Conservation (phyloP, 768 basidiomycete species). For the Phanerochaete carnosa region DNA sequence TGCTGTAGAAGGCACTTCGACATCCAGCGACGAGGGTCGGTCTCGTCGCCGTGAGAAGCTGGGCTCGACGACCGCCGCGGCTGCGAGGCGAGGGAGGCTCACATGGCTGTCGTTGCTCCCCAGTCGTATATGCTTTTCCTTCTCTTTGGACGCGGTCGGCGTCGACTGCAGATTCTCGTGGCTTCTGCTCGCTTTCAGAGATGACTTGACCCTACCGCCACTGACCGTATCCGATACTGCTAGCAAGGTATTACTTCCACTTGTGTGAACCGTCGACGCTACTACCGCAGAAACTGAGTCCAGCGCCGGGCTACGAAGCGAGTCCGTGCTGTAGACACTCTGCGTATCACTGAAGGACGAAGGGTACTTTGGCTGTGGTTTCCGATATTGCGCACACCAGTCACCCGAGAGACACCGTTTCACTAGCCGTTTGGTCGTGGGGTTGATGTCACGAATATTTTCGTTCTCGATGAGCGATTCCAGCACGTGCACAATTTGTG, state of each 20-base stretch:
- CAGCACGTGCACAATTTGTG: conserved; percentile 81
- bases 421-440: conserved; percentile 89
- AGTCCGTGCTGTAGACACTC: conserved; percentile 8
- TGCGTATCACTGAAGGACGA: conserved; percentile 12
- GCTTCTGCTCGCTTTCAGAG: conserved; percentile 63
- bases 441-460: conserved; percentile 75
- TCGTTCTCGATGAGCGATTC: conserved; percentile 73
- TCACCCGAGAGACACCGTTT: conserved; percentile 85
- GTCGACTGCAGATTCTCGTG: conserved; percentile 53
- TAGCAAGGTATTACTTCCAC: conserved; percentile 34
- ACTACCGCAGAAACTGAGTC: conserved; percentile 32
- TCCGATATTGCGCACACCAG: conserved; percentile 77
- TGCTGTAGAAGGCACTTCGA: conserved; percentile 1
- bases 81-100: conserved; percentile 25
- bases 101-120: conserved; percentile 28
- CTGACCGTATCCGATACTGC: conserved; percentile 15
- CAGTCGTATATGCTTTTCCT: conserved; percentile 15
- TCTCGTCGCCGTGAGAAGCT: conserved; percentile 8
- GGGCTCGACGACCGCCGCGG: conserved; percentile 10
- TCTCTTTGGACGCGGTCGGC: conserved; percentile 26
- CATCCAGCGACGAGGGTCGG: conserved; percentile 18
- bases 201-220: conserved; percentile 30
- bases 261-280: conserved; percentile 14
- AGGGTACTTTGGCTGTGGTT: conserved; percentile 26
- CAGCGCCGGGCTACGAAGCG: conserved; percentile 40